Evolutionary conservation across 2,329 filamentous ascomycete species (phyloP), one percentile per base, ranked within the genome.

Genomic region (Nemania sp.): DNA sequence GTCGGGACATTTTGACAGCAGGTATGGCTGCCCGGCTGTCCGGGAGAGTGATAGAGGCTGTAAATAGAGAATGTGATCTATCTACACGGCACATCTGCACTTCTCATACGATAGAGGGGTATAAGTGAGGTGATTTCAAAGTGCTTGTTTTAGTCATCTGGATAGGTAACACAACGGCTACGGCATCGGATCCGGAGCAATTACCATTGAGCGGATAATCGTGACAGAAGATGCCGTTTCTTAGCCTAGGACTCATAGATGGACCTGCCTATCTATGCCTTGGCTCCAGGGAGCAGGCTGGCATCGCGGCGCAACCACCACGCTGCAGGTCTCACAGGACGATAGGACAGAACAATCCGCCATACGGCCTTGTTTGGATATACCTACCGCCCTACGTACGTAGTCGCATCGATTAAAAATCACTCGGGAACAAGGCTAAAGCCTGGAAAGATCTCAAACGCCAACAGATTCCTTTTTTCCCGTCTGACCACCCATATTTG

Each of bases 401-500:
- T n/a, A n/a, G n/a, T n/a, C 8, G 8, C 29, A 32, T 32, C 29
- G 29, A 32, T 8, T 22, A 8, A 22, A 47, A 20, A 47, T 18
- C n/a, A 11, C n/a, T 47, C 20, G 43, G 43, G n/a, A 3, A 20
- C 3, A 18, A 20, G 20, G 13, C 4, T 45, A 45, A 61, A 55
- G 43, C 29, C 27, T 26, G 54, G 60, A 35, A 55, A 54, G 29
- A 55, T 51, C 15, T 62, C 52, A 55, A 55, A 62, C 60, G n/a
- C 59, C 59, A 45, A 61, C 47, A 13, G 26, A 45, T 38, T 47
- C 35, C 13, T 47, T 58, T 62, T 47, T 58, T 32, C 8, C 55
- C 60, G 60, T 62, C 60, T 62, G 60, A 62, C 60, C 60, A 62
- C 60, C 60, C n/a, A 47, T 26, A 11, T 11, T 54, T 35, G 49